A percentile compares a stretch with the other conserved stretches of the same genome.
These are phyloP conservation scores for Fusarium brevicatenulatum DNA, from an alignment of 2,329 filamentous ascomycete species.

Conservation along the genomic window DNA sequence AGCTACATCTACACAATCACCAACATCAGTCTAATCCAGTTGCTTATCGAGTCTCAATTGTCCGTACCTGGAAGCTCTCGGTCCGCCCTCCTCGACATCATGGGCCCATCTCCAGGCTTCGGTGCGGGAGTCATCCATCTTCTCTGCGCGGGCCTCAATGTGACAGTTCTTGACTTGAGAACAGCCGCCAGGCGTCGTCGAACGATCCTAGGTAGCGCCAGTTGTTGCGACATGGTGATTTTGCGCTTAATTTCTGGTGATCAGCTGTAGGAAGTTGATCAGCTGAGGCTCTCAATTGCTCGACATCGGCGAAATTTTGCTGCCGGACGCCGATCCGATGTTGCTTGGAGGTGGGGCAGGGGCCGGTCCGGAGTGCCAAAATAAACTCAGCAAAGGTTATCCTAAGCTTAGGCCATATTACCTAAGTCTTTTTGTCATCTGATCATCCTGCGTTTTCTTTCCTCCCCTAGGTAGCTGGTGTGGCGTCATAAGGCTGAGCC, in stretches of 20 bases:
- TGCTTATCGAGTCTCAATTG: not conserved
- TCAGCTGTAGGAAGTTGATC: slow-evolving; percentile 19
- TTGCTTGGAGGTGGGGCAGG: slow-evolving; percentile 20
- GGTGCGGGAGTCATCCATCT: slow-evolving; percentile 65
- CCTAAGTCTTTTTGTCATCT: too few species aligned
- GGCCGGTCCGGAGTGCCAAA: not conserved
- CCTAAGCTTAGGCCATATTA: too few species aligned
- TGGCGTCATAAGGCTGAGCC: slow-evolving; percentile 47
- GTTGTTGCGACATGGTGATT: slow-evolving; percentile 38
- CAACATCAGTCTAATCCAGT: not conserved
- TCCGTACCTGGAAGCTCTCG: slow-evolving; percentile 70
- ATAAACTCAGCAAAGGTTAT: too few species aligned
- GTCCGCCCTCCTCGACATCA: slow-evolving; percentile 73
- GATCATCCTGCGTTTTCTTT: too few species aligned
- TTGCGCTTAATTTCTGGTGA: not conserved
- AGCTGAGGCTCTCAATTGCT: slow-evolving; percentile 35
- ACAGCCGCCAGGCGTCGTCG: slow-evolving; percentile 41
- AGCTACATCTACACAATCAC: slow-evolving; percentile 51
- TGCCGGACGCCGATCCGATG: slow-evolving; percentile 31
- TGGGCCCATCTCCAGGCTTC: slow-evolving; percentile 67
- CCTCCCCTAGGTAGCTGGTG: not conserved
- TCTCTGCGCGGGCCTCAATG: slow-evolving; percentile 49
- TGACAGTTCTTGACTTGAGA: slow-evolving; percentile 33
- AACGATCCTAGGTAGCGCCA: slow-evolving; percentile 41
- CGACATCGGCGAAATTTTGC: slow-evolving; percentile 44